phyloP scores from a whole-genome alignment of 140 eudicot species.

The Oenanthe javanica region DNA sequence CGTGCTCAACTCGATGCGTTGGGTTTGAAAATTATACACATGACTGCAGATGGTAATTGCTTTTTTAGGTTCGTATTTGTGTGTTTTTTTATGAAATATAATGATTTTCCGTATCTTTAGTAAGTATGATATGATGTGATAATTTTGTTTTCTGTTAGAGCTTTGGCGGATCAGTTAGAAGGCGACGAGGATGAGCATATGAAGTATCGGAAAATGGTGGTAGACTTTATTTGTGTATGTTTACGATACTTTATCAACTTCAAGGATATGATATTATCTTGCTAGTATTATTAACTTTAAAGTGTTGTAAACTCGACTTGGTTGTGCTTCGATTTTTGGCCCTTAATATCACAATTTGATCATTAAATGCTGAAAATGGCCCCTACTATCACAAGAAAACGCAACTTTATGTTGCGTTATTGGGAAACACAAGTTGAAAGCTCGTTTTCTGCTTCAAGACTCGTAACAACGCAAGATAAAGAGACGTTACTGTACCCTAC shows the following conservation, averaged over 20 bases:
- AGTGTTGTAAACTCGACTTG: background rate
- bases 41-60: constrained; percentile 90
- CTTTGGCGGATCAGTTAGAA: constrained; percentile 90
- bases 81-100: background rate
- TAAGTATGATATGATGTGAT: constrained; percentile 10
- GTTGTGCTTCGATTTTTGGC: too few species aligned
- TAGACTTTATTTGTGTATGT: constrained; percentile 59
- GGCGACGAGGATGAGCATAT: constrained; percentile 78
- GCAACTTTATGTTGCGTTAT: too few species aligned
- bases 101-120: background rate
- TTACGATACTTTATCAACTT: background rate
- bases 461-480: too few species aligned
- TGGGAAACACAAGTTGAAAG: too few species aligned
- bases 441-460: too few species aligned
- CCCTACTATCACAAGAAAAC: too few species aligned
- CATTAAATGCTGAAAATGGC: too few species aligned
- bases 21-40: constrained; percentile 66
- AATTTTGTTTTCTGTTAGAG: constrained; percentile 30
- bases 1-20: constrained; percentile 72
- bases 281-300: background rate
- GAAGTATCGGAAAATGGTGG: constrained; percentile 77
- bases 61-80: constrained; percentile 69
- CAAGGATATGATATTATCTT: background rate
- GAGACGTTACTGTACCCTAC: too few species aligned
- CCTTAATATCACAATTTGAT: too few species aligned